Percentiles rank a stretch among this genome's conserved stretches.
Evolutionary conservation across 1,284 basidiomycete species (phyloP).

Genomic region (Rhodotorula mucilaginosa): DNA sequence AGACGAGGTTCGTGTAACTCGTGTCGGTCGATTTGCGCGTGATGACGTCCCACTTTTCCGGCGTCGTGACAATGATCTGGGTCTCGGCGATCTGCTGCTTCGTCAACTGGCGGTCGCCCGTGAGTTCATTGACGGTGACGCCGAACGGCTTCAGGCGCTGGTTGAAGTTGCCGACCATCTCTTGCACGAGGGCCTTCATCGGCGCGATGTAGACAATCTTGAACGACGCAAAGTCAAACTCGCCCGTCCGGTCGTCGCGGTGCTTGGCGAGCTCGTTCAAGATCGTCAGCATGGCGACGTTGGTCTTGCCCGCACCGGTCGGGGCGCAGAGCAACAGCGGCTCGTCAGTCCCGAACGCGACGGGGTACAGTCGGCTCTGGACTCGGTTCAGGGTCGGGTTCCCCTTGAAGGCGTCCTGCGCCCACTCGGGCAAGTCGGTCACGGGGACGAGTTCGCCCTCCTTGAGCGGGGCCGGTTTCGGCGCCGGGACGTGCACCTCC

Average conservation of each 20-base stretch:
- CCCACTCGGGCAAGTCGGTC: slow-evolving; percentile 77
- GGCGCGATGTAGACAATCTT: slow-evolving; percentile 98
- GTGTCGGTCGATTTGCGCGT: slow-evolving; percentile 97
- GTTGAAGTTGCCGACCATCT: slow-evolving; percentile 92
- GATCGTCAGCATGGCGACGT: slow-evolving; percentile 93
- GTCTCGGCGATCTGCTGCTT: slow-evolving; percentile 97
- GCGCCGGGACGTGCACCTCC: slow-evolving; percentile 95
- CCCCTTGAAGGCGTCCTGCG: slow-evolving; percentile 71
- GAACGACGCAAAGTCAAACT: slow-evolving; percentile 86
- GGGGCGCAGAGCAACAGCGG: slow-evolving; percentile 95
- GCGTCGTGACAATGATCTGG: slow-evolving; percentile 98
- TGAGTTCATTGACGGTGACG: slow-evolving; percentile 89
- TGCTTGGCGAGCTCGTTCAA: slow-evolving; percentile 83
- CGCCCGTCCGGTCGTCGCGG: slow-evolving; percentile 74
- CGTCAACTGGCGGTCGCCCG: slow-evolving; percentile 96
- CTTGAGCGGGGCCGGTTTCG: slow-evolving; percentile 69
- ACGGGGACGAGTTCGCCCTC: slow-evolving; percentile 73
- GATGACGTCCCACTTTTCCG: slow-evolving; percentile 99
- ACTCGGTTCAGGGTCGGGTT: slow-evolving; percentile 83
- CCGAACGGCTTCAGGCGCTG: slow-evolving; percentile 77
- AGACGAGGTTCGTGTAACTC: slow-evolving; percentile 93
- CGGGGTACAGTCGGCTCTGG: slow-evolving; percentile 88
- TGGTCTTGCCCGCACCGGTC: slow-evolving; percentile 99
- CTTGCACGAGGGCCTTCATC: slow-evolving; percentile 97
- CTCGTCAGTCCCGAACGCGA: slow-evolving; percentile 87